Evolutionary conservation across 2,329 filamentous ascomycete genomes (phyloP), one percentile per base, ranked within the genome.

Genomic region (Sporothrix euskadiensis): DNA sequence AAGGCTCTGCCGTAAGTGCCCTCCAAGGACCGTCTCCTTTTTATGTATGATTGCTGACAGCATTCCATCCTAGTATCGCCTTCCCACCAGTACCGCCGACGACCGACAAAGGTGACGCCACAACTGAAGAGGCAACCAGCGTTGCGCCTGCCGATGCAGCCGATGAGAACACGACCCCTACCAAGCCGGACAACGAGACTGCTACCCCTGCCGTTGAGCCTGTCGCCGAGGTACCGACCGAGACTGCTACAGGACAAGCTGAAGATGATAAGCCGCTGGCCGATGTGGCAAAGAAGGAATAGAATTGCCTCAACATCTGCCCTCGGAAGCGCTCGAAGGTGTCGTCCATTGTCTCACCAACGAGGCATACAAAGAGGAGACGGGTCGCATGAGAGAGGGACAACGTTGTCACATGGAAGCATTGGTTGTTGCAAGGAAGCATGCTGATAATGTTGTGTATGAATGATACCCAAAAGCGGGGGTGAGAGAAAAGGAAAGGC

Each of bases 1-100:
- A 77, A 87, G 32, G 82, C 85, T 49, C 81, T 97, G 12, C 92
- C 94, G 94, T 97, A 82, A 85, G 92, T 88, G 1, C 30, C 10
- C 19, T n/a, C 19, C 10, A 19, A 12, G 5, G 22, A 16, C 1
- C 8, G 1, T 41, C 26, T 26, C 0, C 9, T 9, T n/a, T 7
- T 7, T 5, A 22, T 35, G 14, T 30, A 0, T 16, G 7, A 56
- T 12, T 66, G 19, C 71, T 66, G 26, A 66, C 47, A 26, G 16
- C 0, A n/a, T 0, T n/a, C 8, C 14, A 16, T 41, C 32, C 8
- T 30, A 72, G 71, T 19, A 54, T 68, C 22, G 44, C 44, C 2
- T 63, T 71, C 30, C 69, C 69, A 2, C 69, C 56, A 10, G 59
- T 26, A 26, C 61, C 61, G 19, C 19, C 19, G 1, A 14, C 22